Evolutionary conservation across 768 basidiomycete species (phyloP).

Genomic region (Vishniacozyma victoriae): DNA sequence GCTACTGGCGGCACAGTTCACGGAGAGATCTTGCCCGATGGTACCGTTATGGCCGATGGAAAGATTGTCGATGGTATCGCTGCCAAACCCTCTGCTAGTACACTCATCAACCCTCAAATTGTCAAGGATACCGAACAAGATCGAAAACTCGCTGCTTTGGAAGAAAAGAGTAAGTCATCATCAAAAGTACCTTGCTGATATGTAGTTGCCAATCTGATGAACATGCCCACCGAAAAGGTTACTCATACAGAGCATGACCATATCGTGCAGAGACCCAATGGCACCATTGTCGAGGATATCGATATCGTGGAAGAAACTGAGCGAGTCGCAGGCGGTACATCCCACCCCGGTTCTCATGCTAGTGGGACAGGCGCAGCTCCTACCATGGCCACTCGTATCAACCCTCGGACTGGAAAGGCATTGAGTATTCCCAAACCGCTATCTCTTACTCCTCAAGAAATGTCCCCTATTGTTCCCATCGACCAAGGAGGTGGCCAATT

Average conservation of each 20-base stretch:
- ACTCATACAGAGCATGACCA: constrained; percentile 33
- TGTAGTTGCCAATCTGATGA: background rate
- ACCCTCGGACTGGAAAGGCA: constrained; percentile 35
- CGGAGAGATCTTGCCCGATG: constrained; percentile 35
- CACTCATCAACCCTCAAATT: constrained; percentile 7
- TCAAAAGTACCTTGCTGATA: background rate
- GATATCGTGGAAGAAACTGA: constrained; percentile 18
- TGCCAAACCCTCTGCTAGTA: constrained; percentile 18
- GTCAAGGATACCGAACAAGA: constrained; percentile 42
- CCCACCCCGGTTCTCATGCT: background rate
- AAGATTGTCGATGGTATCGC: constrained; percentile 39
- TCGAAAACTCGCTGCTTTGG: constrained; percentile 30
- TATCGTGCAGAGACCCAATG: constrained; percentile 27
- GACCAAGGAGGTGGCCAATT: constrained; percentile 6
- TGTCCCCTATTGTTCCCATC: constrained; percentile 28
- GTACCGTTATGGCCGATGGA: constrained; percentile 35
- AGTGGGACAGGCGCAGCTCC: background rate
- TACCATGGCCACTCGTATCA: constrained; percentile 16
- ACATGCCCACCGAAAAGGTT: constrained; percentile 22
- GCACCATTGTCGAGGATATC: constrained; percentile 15
- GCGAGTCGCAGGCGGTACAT: constrained; percentile 11
- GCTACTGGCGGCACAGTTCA: constrained; percentile 20
- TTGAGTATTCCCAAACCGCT: constrained; percentile 26
- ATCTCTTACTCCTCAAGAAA: constrained; percentile 20
- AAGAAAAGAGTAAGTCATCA: constrained; percentile 36